Base-by-base conservation (phyloP, 441 rosid genomes). In the Gossypium lobatum region DNA sequence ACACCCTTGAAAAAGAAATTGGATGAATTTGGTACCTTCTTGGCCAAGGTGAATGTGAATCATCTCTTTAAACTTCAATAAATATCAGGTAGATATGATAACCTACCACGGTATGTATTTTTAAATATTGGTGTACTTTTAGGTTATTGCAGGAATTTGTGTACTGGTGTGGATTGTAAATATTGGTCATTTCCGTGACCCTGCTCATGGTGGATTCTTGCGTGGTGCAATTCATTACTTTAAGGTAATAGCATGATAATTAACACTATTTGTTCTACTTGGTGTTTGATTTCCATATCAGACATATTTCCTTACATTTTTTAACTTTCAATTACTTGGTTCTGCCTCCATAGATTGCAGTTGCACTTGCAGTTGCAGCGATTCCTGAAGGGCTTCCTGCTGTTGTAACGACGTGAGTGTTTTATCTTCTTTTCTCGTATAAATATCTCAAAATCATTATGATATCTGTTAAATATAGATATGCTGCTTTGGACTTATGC, bases 381-480 rank as follows among this genome's bases (percentile, higher is more conserved):
- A 95, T 95, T 76, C 98, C 99, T 50, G 99, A 95, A 89, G 99
- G 98, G 82, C 99, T 95, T 88, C 99, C 99, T 73, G 99, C 99
- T 78, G 99, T 95, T 82, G 99, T 95, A 75, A 93, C 99, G 39
- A 95, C 98, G 99, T 95, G 76, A 87, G 97, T 85, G 74, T 70
- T 79, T 77, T 48, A 64, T 71, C 70, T 67, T 75, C 60, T 65
- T 21, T 31, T 70, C 64, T 13, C 64, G 8, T 77, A 52, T 50
- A 37, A 34, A 55, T 37, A 42, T 71, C 69, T 25, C 39, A 45
- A 55, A 31, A 20, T 11, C 31, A 59, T 71, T 72, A 70, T 53
- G 31, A 31, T 55, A 62, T 42, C 31, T 60, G 42, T 37, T 20
- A 21, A 62, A 58, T 17, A 70, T 66, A 26, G 72, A 37, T 70